These are phyloP conservation scores for Didymella pomorum DNA, from an alignment of 2,329 filamentous ascomycete genomes.

Conservation along the genomic window DNA sequence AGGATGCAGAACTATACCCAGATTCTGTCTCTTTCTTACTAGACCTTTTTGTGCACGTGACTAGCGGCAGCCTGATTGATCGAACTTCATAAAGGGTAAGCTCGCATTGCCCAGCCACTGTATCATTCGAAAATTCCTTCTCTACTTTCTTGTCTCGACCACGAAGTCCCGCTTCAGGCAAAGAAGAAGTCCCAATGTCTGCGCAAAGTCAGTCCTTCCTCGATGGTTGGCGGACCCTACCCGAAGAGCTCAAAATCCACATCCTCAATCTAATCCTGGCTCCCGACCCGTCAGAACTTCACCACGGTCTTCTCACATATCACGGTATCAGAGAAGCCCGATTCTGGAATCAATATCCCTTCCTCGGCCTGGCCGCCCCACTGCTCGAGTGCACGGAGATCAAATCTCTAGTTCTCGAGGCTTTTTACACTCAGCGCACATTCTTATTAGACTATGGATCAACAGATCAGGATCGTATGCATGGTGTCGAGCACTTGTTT, in stretches of 20 bases:
- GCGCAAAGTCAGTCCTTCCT: neutral
- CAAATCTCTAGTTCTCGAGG: neutral
- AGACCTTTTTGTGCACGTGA: neutral
- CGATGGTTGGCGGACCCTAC: neutral
- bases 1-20: no score
- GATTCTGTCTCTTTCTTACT: no score
- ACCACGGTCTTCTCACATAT: neutral
- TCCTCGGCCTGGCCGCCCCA: neutral
- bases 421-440: neutral
- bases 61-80: neutral
- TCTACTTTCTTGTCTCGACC: no score
- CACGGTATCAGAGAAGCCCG: neutral
- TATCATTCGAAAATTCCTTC: neutral
- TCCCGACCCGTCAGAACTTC: neutral
- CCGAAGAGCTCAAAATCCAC: neutral
- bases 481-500: neutral
- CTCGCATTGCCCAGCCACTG: neutral
- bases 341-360: neutral
- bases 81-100: neutral
- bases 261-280: neutral
- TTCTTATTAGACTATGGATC: neutral
- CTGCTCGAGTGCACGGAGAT: neutral
- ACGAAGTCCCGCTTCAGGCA: neutral
- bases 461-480: no score
- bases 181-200: neutral